Evolutionary conservation across 331 rosid genomes (phyloP).

Genomic region (Spiraea crenata): DNA sequence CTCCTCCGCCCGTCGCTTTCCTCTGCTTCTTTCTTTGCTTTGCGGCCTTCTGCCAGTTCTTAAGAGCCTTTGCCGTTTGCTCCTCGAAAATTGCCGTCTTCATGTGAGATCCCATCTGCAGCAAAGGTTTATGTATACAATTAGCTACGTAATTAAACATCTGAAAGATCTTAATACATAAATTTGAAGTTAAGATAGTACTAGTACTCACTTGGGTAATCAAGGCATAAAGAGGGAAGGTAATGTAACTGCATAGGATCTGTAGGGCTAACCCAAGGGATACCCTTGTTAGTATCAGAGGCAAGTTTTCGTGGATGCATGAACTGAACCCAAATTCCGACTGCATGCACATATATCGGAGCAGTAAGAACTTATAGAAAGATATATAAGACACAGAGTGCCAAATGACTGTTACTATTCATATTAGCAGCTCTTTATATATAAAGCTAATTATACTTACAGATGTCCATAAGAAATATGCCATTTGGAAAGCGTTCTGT

Average conservation of each 20-base stretch:
- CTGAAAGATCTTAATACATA: neutral
- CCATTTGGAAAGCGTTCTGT: constrained; percentile 55
- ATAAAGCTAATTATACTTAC: constrained; percentile 28
- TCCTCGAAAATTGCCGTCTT: constrained; percentile 65
- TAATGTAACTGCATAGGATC: constrained; percentile 62
- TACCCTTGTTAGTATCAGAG: constrained; percentile 41
- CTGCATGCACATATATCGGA: constrained; percentile 28
- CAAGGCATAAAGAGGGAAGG: constrained; percentile 65
- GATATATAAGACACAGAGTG: neutral
- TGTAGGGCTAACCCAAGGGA: constrained; percentile 54
- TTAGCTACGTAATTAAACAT: neutral
- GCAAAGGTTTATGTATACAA: no score
- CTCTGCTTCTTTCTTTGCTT: constrained; percentile 41
- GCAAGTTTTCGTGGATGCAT: constrained; percentile 62
- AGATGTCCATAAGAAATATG: constrained; percentile 55
- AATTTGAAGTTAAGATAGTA: no score
- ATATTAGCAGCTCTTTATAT: neutral
- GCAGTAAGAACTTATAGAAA: neutral
- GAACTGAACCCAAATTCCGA: constrained; percentile 51
- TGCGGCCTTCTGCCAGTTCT: constrained; percentile 62
- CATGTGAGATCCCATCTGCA: constrained; percentile 81
- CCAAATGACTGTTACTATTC: no score
- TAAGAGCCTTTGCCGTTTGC: constrained; percentile 65
- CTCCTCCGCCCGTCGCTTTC: constrained; percentile 22
- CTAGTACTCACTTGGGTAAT: constrained; percentile 53